Conservation (phyloP, 768 basidiomycete genomes). For the Naganishia vaughanmartiniae region DNA sequence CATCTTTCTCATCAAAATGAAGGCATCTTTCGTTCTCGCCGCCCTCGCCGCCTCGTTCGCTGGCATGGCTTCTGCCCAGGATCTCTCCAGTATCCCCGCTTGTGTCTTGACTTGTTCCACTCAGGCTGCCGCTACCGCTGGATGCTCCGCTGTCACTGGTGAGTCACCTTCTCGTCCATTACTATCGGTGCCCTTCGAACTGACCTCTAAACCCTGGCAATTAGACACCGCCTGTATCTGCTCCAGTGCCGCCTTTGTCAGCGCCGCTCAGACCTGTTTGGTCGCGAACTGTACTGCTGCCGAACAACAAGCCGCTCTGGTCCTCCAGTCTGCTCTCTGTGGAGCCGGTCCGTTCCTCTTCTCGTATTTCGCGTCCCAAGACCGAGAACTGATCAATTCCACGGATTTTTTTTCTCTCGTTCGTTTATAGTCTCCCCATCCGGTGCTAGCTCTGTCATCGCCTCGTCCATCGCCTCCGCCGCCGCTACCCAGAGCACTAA, state of each 20-base stretch:
- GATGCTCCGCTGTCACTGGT: conserved; percentile 39
- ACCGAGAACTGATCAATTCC: not conserved
- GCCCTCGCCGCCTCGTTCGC: conserved; percentile 33
- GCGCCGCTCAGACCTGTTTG: conserved; percentile 11
- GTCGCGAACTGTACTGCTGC: conserved; percentile 39
- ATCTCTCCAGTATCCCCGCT: conserved; percentile 33
- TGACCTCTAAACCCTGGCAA: conserved; percentile 6
- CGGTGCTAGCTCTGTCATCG: conserved; percentile 27
- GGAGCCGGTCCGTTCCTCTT: conserved; percentile 18
- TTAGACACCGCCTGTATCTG: conserved; percentile 46
- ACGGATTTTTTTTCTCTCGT: too few relatives aligned
- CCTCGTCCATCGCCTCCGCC: conserved; percentile 4
- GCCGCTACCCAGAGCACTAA: conserved; percentile 27
- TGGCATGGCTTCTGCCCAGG: conserved; percentile 36
- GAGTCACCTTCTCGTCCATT: conserved; percentile 24
- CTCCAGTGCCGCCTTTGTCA: conserved; percentile 38
- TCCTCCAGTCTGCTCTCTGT: conserved; percentile 43
- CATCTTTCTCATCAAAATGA: conserved; percentile 37
- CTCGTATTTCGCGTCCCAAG: not conserved
- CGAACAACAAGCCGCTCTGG: conserved; percentile 40
- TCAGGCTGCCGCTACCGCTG: conserved; percentile 40
- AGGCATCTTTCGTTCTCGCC: conserved; percentile 33
- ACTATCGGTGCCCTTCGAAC: too few relatives aligned
- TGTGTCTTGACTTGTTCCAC: conserved; percentile 45
- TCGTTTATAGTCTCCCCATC: conserved; percentile 26